Conservation (phyloP, 805 yeast genomes). For the Clavispora carvajalis region DNA sequence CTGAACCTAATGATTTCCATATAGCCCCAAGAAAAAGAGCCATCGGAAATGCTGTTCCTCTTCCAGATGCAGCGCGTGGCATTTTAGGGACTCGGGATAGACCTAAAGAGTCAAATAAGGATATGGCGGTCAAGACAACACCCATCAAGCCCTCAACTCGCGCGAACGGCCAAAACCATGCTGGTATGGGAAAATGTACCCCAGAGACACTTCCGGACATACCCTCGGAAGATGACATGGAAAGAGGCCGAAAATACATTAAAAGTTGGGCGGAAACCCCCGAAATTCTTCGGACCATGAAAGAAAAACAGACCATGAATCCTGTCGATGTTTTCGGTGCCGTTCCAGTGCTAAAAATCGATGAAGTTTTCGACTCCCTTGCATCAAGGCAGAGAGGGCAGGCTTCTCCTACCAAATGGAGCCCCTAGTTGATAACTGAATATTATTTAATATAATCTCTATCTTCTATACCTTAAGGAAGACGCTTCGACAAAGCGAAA, state of each 20-base stretch:
- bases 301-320: constrained; percentile 39
- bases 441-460: not conserved
- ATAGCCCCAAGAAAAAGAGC: constrained; percentile 9
- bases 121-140: not conserved
- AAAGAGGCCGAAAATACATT: constrained; percentile 8
- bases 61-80: constrained; percentile 38
- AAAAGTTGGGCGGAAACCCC: constrained; percentile 38
- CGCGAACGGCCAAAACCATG: not conserved
- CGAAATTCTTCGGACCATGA: constrained; percentile 23
- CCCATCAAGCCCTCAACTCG: not conserved
- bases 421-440: no score
- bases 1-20: constrained; percentile 3
- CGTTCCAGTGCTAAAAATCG: constrained; percentile 62
- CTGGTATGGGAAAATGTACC: constrained; percentile 1
- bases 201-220: constrained; percentile 33
- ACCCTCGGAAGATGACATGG: constrained; percentile 34
- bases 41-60: constrained; percentile 28
- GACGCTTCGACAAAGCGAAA: constrained; percentile 44
- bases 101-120: constrained; percentile 2
- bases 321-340: constrained; percentile 73
- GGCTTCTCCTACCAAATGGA: constrained; percentile 45
- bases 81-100: constrained; percentile 6
- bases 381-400: constrained; percentile 49
- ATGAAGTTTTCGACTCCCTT: constrained; percentile 56
- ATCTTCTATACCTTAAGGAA: not conserved